These are phyloP conservation scores for Spathaspora arborariae DNA, from an alignment of 805 yeast species.

Conservation along the genomic window DNA sequence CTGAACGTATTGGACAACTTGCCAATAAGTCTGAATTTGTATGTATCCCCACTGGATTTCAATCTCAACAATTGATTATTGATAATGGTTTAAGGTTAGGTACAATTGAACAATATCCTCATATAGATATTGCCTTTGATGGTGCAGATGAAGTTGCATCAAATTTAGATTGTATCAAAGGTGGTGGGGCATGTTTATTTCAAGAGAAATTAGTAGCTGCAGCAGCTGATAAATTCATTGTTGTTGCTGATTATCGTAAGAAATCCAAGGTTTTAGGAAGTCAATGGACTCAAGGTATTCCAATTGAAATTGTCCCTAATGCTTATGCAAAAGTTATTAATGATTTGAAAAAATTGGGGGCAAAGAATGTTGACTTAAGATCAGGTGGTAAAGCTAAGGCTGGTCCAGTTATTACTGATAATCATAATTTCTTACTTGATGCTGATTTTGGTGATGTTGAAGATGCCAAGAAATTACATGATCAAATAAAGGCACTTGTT, in stretches of 20 bases:
- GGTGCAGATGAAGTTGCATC: constrained; percentile 97
- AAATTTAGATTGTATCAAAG: constrained; percentile 81
- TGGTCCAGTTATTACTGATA: constrained; percentile 95
- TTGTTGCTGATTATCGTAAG: constrained; percentile 92
- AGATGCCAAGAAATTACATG: constrained; percentile 51
- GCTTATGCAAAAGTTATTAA: constrained; percentile 73
- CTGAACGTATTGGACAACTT: constrained; percentile 84
- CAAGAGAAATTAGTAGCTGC: constrained; percentile 94
- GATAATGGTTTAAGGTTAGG: constrained; percentile 78
- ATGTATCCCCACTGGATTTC: constrained; percentile 97
- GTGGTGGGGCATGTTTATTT: constrained; percentile 97
- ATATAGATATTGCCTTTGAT: constrained; percentile 89
- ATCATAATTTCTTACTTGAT: constrained; percentile 88
- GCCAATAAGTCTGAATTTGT: constrained; percentile 50
- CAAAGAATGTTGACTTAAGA: constrained; percentile 61
- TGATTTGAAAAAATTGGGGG: constrained; percentile 64
- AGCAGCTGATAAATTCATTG: constrained; percentile 68
- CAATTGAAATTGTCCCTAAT: constrained; percentile 90
- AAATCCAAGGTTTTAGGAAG: constrained; percentile 68
- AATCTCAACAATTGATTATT: constrained; percentile 79
- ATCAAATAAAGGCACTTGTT: constrained; percentile 64
- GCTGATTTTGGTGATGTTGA: constrained; percentile 83
- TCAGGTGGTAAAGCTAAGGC: constrained; percentile 92
- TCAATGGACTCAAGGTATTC: constrained; percentile 86
- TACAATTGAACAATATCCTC: constrained; percentile 76